Base-by-base conservation (phyloP, 2,329 filamentous ascomycete genomes). In the Ophiosphaerella herpotricha region DNA sequence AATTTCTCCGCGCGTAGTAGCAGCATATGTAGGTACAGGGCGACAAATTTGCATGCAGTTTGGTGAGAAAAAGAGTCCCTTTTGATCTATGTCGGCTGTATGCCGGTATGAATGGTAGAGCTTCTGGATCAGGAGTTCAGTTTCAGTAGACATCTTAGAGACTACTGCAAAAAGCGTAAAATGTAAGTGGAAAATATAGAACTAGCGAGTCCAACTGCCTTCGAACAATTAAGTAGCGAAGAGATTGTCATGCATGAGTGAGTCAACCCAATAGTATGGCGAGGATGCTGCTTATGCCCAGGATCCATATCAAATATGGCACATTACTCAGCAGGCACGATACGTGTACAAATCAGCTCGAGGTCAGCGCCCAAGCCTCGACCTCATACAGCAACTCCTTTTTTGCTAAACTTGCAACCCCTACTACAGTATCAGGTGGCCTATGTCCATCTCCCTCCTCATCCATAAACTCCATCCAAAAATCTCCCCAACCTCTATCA, bases 381-480 rank as follows among this genome's bases (percentile, higher is more conserved):
- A 63, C 61, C 47, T 73, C 70, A 49, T 72, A 73, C 40, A 70
- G 39, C 18, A 72, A 33, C 26, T 60, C 58, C 33, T 61, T 61
- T 52, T 58, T 60, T 24, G 70, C 68, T 49, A 73, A 50, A 42
- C 61, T 62, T 13, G 68, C 68, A 39, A 73, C 70, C 0, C 70
- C 70, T 4, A 73, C 31, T 6, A 73, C 70, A 5, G 70, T 73
- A 48, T 72, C 70, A n/a, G 70, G 70, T 4, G 70, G 70, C 36
- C 64, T 59, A 52, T 73, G 68, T 11, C 70, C 69, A 11, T 62
- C 57, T 4, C 47, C 65, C 4, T 72, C 59, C 16, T 51, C 44
- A 41, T 73, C 67, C 71, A 73, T 72, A 37, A 69, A 73, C 26
- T 70, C 58, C 2, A 67, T 67, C 71, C 71, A 73, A 7, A 62